Evolutionary conservation across 2,329 filamentous ascomycete species (phyloP).

Genomic region (Purpureocillium takamizusanense): DNA sequence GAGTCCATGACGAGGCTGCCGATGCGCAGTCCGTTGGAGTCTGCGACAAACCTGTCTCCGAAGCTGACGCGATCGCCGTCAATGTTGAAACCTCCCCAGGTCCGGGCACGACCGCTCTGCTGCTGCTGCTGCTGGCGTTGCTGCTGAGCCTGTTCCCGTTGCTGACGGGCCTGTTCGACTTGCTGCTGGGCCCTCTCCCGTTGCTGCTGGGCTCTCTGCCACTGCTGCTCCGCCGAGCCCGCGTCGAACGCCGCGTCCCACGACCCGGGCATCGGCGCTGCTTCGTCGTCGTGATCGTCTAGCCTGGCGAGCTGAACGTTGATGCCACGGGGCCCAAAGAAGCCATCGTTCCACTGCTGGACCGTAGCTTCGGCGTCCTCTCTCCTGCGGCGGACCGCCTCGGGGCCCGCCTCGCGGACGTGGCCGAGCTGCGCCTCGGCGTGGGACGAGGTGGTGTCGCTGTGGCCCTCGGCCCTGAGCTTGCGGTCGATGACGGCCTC

Average conservation of each 20-base stretch:
- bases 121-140: slow-evolving; percentile 5
- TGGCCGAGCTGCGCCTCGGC: slow-evolving; percentile 33
- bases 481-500: slow-evolving; percentile 41
- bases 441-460: slow-evolving; percentile 16
- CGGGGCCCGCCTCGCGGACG: slow-evolving; percentile 15
- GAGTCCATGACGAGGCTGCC: slow-evolving; percentile 32
- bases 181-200: slow-evolving; percentile 2
- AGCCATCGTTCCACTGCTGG: slow-evolving; percentile 47
- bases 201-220: neutral
- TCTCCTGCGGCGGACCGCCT: slow-evolving; percentile 12
- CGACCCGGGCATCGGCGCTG: slow-evolving; percentile 14
- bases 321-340: slow-evolving; percentile 43
- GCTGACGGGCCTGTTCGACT: neutral
- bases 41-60: slow-evolving; percentile 32
- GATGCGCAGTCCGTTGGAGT: slow-evolving; percentile 36
- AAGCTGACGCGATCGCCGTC: slow-evolving; percentile 33
- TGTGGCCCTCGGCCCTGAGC: slow-evolving; percentile 28
- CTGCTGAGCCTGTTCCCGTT: slow-evolving; percentile 1
- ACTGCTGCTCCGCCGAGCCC: too few species aligned
- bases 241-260: slow-evolving; percentile 14
- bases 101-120: slow-evolving; percentile 1
- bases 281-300: slow-evolving; percentile 9
- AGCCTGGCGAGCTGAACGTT: slow-evolving; percentile 29
- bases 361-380: slow-evolving; percentile 30
- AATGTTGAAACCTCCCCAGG: slow-evolving; percentile 26